Evolutionary conservation across 441 rosid species (phyloP).

Genomic region (Theobroma grandiflorum): DNA sequence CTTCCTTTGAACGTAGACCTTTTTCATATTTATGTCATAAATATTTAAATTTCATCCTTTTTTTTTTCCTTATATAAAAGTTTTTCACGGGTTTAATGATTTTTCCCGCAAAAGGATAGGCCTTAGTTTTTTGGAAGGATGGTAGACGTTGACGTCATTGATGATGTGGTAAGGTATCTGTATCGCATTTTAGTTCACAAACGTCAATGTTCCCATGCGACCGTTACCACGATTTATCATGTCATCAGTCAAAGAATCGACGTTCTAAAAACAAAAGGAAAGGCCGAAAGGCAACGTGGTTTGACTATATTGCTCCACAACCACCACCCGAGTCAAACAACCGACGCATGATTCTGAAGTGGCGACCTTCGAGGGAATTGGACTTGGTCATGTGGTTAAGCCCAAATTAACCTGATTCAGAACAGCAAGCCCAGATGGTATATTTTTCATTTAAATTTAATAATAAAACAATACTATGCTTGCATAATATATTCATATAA

Average conservation of each 20-base stretch:
- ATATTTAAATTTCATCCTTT: not conserved
- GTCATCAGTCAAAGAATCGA: not conserved
- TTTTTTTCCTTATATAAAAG: not conserved
- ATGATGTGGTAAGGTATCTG: constrained; percentile 14
- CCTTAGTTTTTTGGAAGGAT: not conserved
- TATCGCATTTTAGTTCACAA: not conserved
- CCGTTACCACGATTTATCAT: not conserved
- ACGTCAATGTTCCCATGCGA: not conserved
- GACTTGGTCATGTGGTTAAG: not conserved
- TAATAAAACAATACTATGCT: too few relatives aligned
- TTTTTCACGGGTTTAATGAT: not conserved
- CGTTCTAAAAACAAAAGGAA: not conserved
- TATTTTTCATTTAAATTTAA: not conserved
- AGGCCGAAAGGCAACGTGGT: not conserved
- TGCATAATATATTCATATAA: too few relatives aligned
- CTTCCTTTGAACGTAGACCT: not conserved
- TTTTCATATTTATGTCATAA: not conserved
- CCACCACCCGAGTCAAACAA: not conserved
- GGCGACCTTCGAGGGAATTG: not conserved
- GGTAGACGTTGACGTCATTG: constrained; percentile 26
- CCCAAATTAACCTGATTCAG: not conserved
- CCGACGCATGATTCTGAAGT: not conserved
- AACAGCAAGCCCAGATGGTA: not conserved
- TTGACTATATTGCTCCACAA: not conserved
- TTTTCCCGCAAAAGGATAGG: not conserved